Base-by-base conservation (phyloP, 129 eudicot species). In the Smallanthus sonchifolius region DNA sequence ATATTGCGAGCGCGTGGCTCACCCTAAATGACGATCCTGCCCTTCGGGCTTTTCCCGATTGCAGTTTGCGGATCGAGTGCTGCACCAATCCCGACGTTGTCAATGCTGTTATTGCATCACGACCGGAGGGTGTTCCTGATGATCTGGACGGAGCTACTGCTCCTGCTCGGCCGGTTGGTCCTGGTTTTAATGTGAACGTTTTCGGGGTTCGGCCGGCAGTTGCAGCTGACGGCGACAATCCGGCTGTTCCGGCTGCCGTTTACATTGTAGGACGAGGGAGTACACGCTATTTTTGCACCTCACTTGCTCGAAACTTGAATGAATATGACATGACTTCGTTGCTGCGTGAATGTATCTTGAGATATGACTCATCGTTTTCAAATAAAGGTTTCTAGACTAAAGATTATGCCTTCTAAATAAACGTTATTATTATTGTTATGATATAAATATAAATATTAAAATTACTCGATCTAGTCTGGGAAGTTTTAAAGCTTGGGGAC, bases 1-100 rank as follows among this genome's bases (percentile, higher is more conserved):
- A 72, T 52, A 71, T 79, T 1, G 32, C 17, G 16, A 79, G 74
- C 14, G 62, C 82, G 16, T 79, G 82, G 82, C 28, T 79, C 19
- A 79, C 78, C 14, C 6, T 36, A 64, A 62, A 48, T 30, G 68
- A 72, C 2, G 68, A 72, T 72, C 74, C 78, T 9, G 17, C 67
- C 59, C 67, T 51, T 64, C 2, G 67, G 24, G 73, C 82, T 13
- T 79, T 79, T 7, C 42, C 67, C 40, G 82, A 79, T 52, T 79
- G 77, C 16, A 79, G 82, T 72, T 42, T 72, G 73, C 54, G 17
- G 49, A 30, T 79, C 15, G 78, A 36, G 16, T 71, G 73, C 10
- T 79, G 78, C 39, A 72, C 78, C 0, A 42, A 79, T 19, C 67
- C 73, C 0, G 48, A 14, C 7, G 30, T 79, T 5, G 14, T 72